Evolutionary conservation across 805 yeast genomes (phyloP).

Genomic region (Yarrowia yakushimensis): DNA sequence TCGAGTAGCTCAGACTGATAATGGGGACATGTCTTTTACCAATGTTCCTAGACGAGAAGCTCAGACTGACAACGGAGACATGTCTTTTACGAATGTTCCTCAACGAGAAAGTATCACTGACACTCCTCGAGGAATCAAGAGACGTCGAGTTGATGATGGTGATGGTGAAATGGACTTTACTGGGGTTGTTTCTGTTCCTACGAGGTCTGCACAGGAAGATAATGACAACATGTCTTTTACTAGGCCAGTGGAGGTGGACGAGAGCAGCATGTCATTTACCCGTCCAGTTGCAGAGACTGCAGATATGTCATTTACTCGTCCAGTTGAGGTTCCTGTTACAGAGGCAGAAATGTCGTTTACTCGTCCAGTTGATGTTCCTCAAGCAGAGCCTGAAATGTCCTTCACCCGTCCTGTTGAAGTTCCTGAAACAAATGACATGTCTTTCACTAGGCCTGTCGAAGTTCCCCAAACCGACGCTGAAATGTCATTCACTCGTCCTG

Average conservation of each 20-base stretch:
- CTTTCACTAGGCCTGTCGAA: background rate
- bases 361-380: background rate
- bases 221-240: background rate
- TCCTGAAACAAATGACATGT: background rate
- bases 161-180: background rate
- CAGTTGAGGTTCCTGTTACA: background rate
- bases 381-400: background rate
- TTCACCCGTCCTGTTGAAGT: background rate
- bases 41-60: background rate
- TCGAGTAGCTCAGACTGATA: background rate
- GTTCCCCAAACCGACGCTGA: background rate
- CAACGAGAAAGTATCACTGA: background rate
- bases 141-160: background rate
- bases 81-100: constrained; percentile 7
- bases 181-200: background rate
- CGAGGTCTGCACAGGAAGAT: no score
- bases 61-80: background rate
- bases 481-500: background rate
- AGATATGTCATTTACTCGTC: background rate
- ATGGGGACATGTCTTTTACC: background rate
- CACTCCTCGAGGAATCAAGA: background rate
- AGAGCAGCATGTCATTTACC: background rate
- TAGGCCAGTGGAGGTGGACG: background rate
- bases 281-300: no score
- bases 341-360: background rate